A percentile compares a stretch with the other conserved stretches of the same genome.
These are phyloP conservation scores for Croton laevigatus DNA, from an alignment of 441 rosid genomes.

Conservation along the genomic window DNA sequence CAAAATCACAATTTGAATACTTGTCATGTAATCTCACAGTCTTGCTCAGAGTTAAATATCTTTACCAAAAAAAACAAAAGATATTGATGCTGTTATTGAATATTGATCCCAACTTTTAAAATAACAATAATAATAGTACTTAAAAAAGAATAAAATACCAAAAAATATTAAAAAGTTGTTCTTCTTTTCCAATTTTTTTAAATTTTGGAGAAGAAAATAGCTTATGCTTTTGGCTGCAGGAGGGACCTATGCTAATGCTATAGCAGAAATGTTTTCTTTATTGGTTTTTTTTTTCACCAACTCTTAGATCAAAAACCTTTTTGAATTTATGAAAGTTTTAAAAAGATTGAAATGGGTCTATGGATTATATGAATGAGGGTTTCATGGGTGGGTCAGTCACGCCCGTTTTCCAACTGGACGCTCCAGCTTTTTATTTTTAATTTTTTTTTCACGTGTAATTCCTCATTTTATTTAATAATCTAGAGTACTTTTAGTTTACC, in stretches of 20 bases:
- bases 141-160: background rate
- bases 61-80: no score
- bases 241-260: no score
- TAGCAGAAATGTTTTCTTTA: no score
- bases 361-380: conserved; percentile 5
- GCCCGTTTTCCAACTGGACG: background rate
- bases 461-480: background rate
- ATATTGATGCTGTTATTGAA: background rate
- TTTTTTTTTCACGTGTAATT: conserved; percentile 14
- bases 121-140: background rate
- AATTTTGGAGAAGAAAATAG: background rate
- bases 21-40: no score
- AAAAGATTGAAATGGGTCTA: conserved; percentile 11
- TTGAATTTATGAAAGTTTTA: background rate
- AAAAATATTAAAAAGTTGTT: background rate
- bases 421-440: background rate
- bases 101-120: background rate
- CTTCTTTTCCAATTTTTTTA: background rate
- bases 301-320: conserved; percentile 5
- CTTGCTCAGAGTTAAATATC: no score
- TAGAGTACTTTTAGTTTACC: background rate
- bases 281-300: no score
- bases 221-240: conserved; percentile 9
- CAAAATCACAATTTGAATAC: no score
- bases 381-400: conserved; percentile 21